A percentile compares a stretch with the other conserved stretches of the same genome.
Evolutionary conservation across 2,329 filamentous ascomycete species (phyloP).

Genomic region (Aureobasidium leucospermi): DNA sequence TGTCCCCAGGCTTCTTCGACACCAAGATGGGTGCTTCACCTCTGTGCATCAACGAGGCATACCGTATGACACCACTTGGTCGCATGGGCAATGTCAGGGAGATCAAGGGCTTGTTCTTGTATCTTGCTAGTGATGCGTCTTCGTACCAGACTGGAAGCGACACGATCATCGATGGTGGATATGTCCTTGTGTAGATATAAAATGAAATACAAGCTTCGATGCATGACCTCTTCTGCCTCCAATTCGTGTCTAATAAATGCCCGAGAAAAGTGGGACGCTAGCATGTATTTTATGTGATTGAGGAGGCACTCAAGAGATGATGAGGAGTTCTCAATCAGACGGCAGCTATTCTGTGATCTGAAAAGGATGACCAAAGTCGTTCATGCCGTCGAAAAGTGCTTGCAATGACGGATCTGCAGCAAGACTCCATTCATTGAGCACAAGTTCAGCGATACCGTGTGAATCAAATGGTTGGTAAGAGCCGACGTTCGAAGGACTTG

Average conservation of each 20-base stretch:
- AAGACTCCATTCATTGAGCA: slow-evolving; percentile 4
- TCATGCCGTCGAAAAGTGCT: not conserved
- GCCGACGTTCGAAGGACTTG: not conserved
- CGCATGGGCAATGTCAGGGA: slow-evolving; percentile 30
- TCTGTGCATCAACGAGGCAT: slow-evolving; percentile 39
- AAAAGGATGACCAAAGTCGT: slow-evolving; percentile 4
- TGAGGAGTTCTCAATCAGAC: no score
- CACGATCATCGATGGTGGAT: slow-evolving; percentile 28
- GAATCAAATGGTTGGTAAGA: not conserved
- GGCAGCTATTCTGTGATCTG: not conserved
- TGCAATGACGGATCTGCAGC: not conserved
- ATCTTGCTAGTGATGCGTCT: slow-evolving; percentile 27
- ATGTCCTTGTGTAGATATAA: slow-evolving; percentile 25
- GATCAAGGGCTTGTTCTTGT: slow-evolving; percentile 29
- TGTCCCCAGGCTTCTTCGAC: slow-evolving; percentile 49
- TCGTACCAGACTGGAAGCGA: slow-evolving; percentile 28
- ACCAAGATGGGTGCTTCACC: slow-evolving; percentile 48
- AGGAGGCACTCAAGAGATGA: no score
- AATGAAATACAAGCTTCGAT: not conserved
- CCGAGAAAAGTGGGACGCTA: no score
- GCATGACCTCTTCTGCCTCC: not conserved
- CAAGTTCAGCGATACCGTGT: not conserved
- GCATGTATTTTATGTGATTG: no score
- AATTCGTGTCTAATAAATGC: no score
- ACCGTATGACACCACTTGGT: slow-evolving; percentile 44